A percentile compares a stretch with the other conserved stretches of the same genome.
Conservation (phyloP, 768 basidiomycete species). For the Tricholoma bakamatsutake region DNA sequence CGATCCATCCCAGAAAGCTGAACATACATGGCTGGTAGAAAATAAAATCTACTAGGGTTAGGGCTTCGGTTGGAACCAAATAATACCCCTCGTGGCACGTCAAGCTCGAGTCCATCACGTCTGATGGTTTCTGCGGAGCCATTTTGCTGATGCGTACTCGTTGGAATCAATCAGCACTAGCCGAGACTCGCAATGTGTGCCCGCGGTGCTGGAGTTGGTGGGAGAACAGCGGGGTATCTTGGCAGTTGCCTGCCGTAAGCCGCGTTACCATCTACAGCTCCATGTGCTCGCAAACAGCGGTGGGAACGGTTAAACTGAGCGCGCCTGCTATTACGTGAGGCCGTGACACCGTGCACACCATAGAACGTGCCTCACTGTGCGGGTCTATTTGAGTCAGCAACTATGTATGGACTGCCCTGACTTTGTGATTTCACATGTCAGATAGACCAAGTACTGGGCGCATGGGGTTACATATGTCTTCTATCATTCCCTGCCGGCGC, state of each 20-base stretch:
- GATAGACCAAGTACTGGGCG: neutral
- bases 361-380: neutral
- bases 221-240: neutral
- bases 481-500: neutral
- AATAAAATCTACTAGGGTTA: constrained; percentile 17
- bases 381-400: neutral
- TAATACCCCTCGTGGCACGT: constrained; percentile 24
- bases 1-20: constrained; percentile 5
- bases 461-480: neutral
- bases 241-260: neutral
- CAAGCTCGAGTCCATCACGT: constrained; percentile 19
- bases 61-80: constrained; percentile 15
- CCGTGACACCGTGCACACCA: neutral
- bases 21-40: constrained; percentile 2
- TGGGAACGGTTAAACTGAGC: neutral
- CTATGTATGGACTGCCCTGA: neutral
- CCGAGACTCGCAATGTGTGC: neutral
- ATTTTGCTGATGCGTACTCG: constrained; percentile 17
- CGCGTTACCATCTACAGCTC: neutral
- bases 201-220: neutral
- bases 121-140: neutral
- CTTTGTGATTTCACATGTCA: neutral
- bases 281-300: neutral
- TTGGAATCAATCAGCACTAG: constrained; percentile 1
- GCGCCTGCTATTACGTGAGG: neutral